These are phyloP conservation scores for Penicillium vulpinum DNA, from an alignment of 2,329 filamentous ascomycete species.

Conservation along the genomic window DNA sequence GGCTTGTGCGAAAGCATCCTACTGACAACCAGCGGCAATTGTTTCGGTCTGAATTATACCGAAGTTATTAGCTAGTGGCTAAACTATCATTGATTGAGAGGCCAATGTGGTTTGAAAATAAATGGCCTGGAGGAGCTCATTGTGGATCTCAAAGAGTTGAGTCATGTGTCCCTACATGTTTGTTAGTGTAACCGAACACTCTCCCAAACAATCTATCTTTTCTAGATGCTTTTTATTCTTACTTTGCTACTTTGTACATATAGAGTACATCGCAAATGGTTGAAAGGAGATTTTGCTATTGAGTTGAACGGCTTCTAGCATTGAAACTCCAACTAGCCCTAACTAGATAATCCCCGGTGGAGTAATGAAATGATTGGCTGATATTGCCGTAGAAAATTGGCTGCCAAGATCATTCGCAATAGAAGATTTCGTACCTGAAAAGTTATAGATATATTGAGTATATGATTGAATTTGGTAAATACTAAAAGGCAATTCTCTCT, in stretches of 20 bases:
- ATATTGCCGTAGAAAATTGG: no score
- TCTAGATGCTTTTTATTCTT: not conserved
- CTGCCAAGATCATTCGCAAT: no score
- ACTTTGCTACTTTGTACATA: not conserved
- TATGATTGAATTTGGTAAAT: no score
- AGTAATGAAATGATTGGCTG: no score
- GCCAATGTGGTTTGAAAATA: no score
- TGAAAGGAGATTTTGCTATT: not conserved
- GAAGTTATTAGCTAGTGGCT: not conserved
- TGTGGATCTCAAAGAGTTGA: not conserved
- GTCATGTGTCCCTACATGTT: not conserved
- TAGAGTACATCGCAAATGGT: no score
- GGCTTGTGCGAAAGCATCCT: not conserved
- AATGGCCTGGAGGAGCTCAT: no score
- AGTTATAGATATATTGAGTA: no score
- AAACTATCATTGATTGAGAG: no score
- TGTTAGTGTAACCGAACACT: no score
- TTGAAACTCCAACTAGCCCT: not conserved
- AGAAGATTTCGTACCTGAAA: no score
- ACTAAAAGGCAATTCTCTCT: no score
- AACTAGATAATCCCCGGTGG: slow-evolving; percentile 8
- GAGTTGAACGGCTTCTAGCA: not conserved
- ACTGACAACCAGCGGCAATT: slow-evolving; percentile 5
- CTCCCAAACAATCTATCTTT: not conserved
- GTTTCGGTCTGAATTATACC: slow-evolving; percentile 12